Evolutionary conservation across 2,329 filamentous ascomycete genomes (phyloP).

Genomic region (Elsinoe perseae): DNA sequence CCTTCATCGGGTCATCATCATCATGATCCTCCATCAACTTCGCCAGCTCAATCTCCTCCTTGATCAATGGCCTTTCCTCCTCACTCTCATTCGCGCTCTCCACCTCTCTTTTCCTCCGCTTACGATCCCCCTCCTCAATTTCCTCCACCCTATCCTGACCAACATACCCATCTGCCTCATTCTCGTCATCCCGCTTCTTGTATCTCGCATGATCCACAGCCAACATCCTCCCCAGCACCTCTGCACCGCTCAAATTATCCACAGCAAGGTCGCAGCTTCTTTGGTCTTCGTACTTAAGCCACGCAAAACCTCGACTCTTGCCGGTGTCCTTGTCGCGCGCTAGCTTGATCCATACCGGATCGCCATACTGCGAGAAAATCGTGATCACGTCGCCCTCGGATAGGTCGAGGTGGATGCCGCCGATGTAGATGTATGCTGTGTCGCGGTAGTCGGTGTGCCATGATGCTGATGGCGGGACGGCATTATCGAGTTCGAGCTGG

Average conservation of each 20-base stretch:
- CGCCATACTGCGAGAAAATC: slow-evolving; percentile 94
- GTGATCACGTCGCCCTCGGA: slow-evolving; percentile 93
- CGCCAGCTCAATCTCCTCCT: slow-evolving; percentile 73
- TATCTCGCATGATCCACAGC: slow-evolving; percentile 91
- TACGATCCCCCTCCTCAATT: slow-evolving; percentile 35
- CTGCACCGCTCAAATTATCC: slow-evolving; percentile 85
- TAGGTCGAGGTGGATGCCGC: slow-evolving; percentile 83
- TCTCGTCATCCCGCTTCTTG: slow-evolving; percentile 63
- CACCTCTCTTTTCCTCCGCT: slow-evolving; percentile 40
- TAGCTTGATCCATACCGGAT: slow-evolving; percentile 87
- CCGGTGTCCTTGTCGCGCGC: slow-evolving; percentile 93
- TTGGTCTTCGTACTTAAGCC: slow-evolving; percentile 97
- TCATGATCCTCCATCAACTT: slow-evolving; percentile 65
- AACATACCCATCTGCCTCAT: slow-evolving; percentile 54
- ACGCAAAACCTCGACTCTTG: slow-evolving; percentile 88
- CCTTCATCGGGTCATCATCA: slow-evolving; percentile 97
- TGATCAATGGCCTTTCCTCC: slow-evolving; percentile 56
- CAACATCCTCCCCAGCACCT: slow-evolving; percentile 69
- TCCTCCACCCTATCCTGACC: slow-evolving; percentile 38
- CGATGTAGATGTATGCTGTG: slow-evolving; percentile 94
- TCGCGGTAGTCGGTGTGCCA: slow-evolving; percentile 98
- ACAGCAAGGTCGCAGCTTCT: slow-evolving; percentile 91
- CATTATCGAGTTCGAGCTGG: slow-evolving; percentile 85
- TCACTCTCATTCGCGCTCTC: slow-evolving; percentile 34
- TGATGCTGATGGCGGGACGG: slow-evolving; percentile 75